phyloP scores from a whole-genome alignment of 768 basidiomycete species.

The Tulasnella calospora region DNA sequence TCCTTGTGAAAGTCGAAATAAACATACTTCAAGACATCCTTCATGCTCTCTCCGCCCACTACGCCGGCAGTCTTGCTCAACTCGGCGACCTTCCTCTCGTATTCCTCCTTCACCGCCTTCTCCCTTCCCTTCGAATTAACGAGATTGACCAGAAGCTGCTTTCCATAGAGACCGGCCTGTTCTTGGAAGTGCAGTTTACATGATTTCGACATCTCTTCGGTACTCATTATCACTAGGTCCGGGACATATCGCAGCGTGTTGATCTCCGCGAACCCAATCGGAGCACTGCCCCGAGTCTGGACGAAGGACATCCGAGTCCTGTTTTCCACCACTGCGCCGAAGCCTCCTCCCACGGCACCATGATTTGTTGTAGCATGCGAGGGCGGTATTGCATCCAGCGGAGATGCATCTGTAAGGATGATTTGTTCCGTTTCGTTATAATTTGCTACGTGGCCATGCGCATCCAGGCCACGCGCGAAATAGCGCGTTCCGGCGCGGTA shows the following conservation, averaged over 20 bases:
- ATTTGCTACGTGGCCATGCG: slow-evolving; percentile 86
- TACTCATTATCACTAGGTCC: slow-evolving; percentile 93
- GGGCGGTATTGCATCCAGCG: slow-evolving; percentile 29
- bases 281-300: slow-evolving; percentile 90
- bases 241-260: slow-evolving; percentile 95
- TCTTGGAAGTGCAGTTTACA: slow-evolving; percentile 69
- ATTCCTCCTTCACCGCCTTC: slow-evolving; percentile 90
- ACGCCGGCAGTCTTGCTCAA: background rate
- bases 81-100: slow-evolving; percentile 69
- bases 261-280: slow-evolving; percentile 94
- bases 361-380: background rate
- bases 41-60: slow-evolving; percentile 51
- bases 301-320: slow-evolving; percentile 65
- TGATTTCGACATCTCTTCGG: slow-evolving; percentile 75
- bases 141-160: slow-evolving; percentile 77
- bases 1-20: slow-evolving; percentile 98
- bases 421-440: slow-evolving; percentile 99
- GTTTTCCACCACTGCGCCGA: slow-evolving; percentile 31
- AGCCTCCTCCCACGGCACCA: slow-evolving; percentile 26
- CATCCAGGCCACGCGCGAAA: slow-evolving; percentile 89
- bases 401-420: slow-evolving; percentile 51
- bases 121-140: slow-evolving; percentile 93
- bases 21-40: slow-evolving; percentile 62
- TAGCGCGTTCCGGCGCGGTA: slow-evolving; percentile 95
- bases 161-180: slow-evolving; percentile 69